phyloP scores from a whole-genome alignment of 2,329 filamentous ascomycete species.

The Fusarium sp. region DNA sequence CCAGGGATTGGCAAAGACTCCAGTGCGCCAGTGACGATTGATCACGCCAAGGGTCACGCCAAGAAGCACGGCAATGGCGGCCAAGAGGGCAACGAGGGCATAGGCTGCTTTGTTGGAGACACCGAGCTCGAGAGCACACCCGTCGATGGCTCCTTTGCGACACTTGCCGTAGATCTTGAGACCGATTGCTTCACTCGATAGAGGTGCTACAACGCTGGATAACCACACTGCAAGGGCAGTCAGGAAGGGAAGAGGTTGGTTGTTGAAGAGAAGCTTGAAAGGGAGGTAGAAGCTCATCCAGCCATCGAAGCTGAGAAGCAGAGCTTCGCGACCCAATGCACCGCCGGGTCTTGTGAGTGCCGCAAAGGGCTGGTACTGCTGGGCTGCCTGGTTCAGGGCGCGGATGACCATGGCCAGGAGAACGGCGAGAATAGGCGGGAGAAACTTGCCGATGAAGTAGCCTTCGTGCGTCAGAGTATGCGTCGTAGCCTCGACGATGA shows the following conservation, averaged over 20 bases:
- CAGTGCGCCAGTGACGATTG: constrained; percentile 37
- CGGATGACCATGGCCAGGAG: constrained; percentile 54
- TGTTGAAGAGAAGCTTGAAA: constrained; percentile 48
- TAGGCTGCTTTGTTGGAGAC: constrained; percentile 32
- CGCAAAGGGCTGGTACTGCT: constrained; percentile 58
- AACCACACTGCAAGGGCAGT: constrained; percentile 22
- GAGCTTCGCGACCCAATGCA: constrained; percentile 53
- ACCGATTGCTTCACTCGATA: constrained; percentile 39
- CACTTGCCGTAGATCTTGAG: constrained; percentile 40
- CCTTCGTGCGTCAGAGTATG: constrained; percentile 33
- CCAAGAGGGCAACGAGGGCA: constrained; percentile 26
- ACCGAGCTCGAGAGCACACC: constrained; percentile 37
- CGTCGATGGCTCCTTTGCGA: constrained; percentile 29
- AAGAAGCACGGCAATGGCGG: constrained; percentile 9
- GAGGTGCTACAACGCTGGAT: constrained; percentile 27
- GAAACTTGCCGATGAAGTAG: constrained; percentile 56
- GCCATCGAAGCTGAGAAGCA: constrained; percentile 56
- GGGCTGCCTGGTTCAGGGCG: constrained; percentile 54
- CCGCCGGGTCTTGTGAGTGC: constrained; percentile 53
- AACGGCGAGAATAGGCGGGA: constrained; percentile 55
- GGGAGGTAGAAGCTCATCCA: constrained; percentile 51
- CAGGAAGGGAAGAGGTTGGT: constrained; percentile 49
- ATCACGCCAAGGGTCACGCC: constrained; percentile 21
- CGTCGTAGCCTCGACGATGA: constrained; percentile 28
- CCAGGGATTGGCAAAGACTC: constrained; percentile 41